Percentiles rank a stretch among this genome's conserved stretches.
These are phyloP conservation scores for Prunus persica DNA, from an alignment of 306 rosid genomes.

Conservation along the genomic window Prunus_persica_NCBIv2 NC_034016.1:6374001-6374500, in stretches of 20 bases:
- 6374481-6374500: background rate
- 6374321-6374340: constrained; percentile 68
- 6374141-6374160: constrained; percentile 88
- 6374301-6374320: constrained; percentile 71
- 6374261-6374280: constrained; percentile 68
- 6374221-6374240: constrained; percentile 62
- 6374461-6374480: constrained; percentile 13
- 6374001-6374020: background rate
- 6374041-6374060: background rate
- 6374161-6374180: constrained; percentile 73
- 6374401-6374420: constrained; percentile 62
- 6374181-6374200: constrained; percentile 80
- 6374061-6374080: background rate
- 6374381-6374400: constrained; percentile 77
- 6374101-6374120: background rate
- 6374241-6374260: constrained; percentile 50
- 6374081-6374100: constrained; percentile 4
- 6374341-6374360: constrained; percentile 77
- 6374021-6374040: background rate
- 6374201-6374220: constrained; percentile 79
- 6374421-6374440: constrained; percentile 68
- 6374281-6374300: constrained; percentile 66
- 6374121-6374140: constrained; percentile 52
- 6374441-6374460: constrained; percentile 76
- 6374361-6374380: constrained; percentile 58